Percentiles rank a stretch among this genome's conserved stretches.
Evolutionary conservation across 306 rosid genomes (phyloP).

Genomic region (Gastrolobium villosum): DNA sequence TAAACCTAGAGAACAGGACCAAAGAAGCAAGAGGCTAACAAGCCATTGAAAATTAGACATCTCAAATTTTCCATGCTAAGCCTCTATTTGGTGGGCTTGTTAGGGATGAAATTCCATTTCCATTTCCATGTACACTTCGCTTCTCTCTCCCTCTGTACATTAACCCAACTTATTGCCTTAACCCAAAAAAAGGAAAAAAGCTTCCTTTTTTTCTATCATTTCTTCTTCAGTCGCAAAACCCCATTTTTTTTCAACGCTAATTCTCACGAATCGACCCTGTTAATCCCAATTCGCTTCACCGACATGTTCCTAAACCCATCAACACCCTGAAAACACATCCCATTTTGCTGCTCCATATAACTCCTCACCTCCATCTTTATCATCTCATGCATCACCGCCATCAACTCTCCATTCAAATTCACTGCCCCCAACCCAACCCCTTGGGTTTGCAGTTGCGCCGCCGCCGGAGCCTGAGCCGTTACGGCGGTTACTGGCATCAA

Average conservation of each 20-base stretch:
- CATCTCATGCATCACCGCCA: conserved; percentile 95
- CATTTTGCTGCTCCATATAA: conserved; percentile 72
- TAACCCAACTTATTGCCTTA: conserved; percentile 70
- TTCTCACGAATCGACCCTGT: conserved; percentile 58
- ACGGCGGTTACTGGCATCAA: not conserved
- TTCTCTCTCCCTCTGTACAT: conserved; percentile 66
- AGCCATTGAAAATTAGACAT: not conserved
- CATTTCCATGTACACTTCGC: not conserved
- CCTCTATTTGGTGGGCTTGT: not conserved
- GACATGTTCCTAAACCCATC: conserved; percentile 70
- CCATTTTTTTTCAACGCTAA: conserved; percentile 34
- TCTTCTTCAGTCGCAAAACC: not conserved
- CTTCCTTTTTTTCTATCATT: not conserved
- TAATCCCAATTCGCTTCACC: conserved; percentile 68
- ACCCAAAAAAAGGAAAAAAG: conserved; percentile 19
- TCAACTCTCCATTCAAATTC: conserved; percentile 65
- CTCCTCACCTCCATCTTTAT: conserved; percentile 85
- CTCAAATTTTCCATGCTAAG: conserved; percentile 35
- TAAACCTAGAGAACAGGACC: conserved; percentile 30
- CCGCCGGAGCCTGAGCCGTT: conserved; percentile 6
- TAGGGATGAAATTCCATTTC: conserved; percentile 33
- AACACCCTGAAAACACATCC: conserved; percentile 57
- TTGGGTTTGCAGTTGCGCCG: not conserved
- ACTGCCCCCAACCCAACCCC: conserved; percentile 50
- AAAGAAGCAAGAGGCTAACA: not conserved